Evolutionary conservation across 768 basidiomycete genomes (phyloP), one percentile per base, ranked within the genome.

Genomic region (Guyanaporus albipodus): DNA sequence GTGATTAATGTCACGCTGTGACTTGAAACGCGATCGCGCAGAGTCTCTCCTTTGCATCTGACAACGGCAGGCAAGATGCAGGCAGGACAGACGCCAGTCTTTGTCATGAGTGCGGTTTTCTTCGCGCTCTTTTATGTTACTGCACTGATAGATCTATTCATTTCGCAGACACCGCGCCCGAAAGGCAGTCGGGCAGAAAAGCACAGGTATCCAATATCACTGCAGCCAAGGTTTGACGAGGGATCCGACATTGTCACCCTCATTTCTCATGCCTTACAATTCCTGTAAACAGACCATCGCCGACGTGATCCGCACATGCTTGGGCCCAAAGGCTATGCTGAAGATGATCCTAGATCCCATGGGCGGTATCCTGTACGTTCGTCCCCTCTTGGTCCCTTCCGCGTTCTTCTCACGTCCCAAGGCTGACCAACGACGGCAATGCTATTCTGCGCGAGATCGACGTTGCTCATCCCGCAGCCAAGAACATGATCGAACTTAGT

Each of bases 291-390:
- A 94, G 93, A 96, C 92, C 8, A 93, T 98, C 1, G 92, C 95
- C 52, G 96, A 98, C 76, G 94, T 99, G 5, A 97, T 98, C 58
- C 70, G 95, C 51, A 98, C 95, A 52, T 98, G 96, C 78, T 68
- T 98, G 28, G 96, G 94, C 1, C 95, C 95, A 1, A 95, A 96
- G 62, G 85, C 96, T 33, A 98, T 98, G 96, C 73, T 98, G 42
- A 99, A 98, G 77, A 98, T 99, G 96, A 96, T 98, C 57, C 71
- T 97, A 35, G 95, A 98, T 72, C 94, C 94, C 2, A 98, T 99
- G 96, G 96, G 96, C 42, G 96, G 96, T 44, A 98, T 99, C 58
- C 62, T 97, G 95, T 95, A 48, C 44, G 83, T 74, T 26, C 38
- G 31, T 33, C 43, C 1, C 33, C 24, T 34, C 21, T 14, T 1